These are phyloP conservation scores for Lepiota brunneoincarnata DNA, from an alignment of 768 basidiomycete species.

Conservation along the genomic window DNA sequence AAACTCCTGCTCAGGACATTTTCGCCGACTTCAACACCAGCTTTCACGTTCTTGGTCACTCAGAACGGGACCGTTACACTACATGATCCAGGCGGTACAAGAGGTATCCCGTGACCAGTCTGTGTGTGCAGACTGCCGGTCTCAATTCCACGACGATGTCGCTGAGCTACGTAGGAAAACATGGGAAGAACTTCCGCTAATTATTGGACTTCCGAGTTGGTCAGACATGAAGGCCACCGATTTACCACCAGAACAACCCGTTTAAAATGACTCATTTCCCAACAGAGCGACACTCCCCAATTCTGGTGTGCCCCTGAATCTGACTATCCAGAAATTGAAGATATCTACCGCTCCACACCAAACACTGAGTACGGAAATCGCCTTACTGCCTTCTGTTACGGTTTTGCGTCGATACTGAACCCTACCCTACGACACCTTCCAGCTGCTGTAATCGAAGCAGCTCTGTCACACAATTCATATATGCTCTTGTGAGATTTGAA, in stretches of 20 bases:
- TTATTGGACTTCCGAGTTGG: conserved; percentile 49
- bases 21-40: conserved; percentile 28
- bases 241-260: conserved; percentile 6
- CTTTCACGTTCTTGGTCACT: conserved; percentile 39
- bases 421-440: too few species aligned
- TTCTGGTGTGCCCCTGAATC: too few species aligned
- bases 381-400: too few species aligned
- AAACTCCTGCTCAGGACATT: conserved; percentile 1
- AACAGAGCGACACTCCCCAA: neutral
- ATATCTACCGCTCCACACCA: too few species aligned
- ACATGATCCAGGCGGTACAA: conserved; percentile 45
- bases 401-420: too few species aligned
- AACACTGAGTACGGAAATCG: too few species aligned
- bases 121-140: conserved; percentile 44
- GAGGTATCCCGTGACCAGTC: conserved; percentile 33
- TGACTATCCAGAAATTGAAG: too few species aligned
- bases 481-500: too few species aligned
- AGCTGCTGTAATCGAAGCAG: too few species aligned
- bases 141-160: conserved; percentile 39
- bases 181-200: conserved; percentile 46
- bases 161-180: conserved; percentile 32
- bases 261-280: neutral
- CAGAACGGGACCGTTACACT: conserved; percentile 52
- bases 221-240: conserved; percentile 25
- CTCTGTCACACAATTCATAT: too few species aligned